phyloP scores from a whole-genome alignment of 2,329 filamentous ascomycete genomes.

The Trichophyton verrucosum region DNA sequence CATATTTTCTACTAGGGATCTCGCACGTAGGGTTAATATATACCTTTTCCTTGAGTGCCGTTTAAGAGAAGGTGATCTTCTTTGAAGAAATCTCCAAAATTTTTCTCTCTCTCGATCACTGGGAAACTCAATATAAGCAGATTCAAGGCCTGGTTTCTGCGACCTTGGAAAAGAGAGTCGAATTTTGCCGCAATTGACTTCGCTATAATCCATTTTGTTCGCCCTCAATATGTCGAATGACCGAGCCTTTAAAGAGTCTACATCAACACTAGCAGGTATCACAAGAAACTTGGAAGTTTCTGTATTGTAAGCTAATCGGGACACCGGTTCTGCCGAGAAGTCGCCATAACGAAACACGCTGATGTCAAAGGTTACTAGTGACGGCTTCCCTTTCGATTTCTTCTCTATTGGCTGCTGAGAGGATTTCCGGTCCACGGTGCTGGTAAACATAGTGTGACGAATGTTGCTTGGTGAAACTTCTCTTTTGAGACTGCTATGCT shows the following conservation, averaged over 20 bases:
- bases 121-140: constrained; percentile 6
- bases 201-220: constrained; percentile 14
- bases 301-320: constrained; percentile 3
- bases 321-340: background rate
- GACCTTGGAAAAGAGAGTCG: constrained; percentile 19
- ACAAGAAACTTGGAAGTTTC: background rate
- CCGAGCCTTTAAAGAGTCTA: background rate
- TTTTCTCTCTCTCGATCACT: constrained; percentile 1
- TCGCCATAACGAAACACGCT: constrained; percentile 1
- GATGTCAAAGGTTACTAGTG: constrained; percentile 2
- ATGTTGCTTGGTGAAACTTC: constrained; percentile 25
- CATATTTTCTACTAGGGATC: background rate
- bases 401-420: background rate
- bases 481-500: constrained; percentile 6
- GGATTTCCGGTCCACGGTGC: constrained; percentile 5
- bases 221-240: constrained; percentile 16
- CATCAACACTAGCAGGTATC: background rate
- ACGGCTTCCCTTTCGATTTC: background rate
- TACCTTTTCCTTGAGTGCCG: constrained; percentile 5
- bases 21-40: background rate
- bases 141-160: constrained; percentile 1
- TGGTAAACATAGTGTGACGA: constrained; percentile 19
- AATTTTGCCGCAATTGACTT: constrained; percentile 19
- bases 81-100: constrained; percentile 4
- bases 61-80: constrained; percentile 1